phyloP scores from a whole-genome alignment of 208 protist genomes.

The Vickermania ingenoplastis region DNA sequence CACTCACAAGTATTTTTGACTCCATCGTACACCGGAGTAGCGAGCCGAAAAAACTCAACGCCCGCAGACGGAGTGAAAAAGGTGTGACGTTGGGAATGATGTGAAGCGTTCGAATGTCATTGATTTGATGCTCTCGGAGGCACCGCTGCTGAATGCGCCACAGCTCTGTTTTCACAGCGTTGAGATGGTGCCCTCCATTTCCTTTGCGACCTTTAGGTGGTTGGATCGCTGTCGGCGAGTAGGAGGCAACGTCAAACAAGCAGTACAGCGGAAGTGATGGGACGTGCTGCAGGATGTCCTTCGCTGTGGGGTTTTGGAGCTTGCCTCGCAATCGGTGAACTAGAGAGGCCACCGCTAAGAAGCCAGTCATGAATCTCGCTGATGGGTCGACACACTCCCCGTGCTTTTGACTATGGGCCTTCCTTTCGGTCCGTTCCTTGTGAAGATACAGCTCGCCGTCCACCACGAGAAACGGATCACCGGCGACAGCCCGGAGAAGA shows the following conservation, averaged over 20 bases:
- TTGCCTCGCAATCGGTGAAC: constrained; percentile 58
- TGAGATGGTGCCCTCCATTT: too few species aligned
- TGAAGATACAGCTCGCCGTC: constrained; percentile 87
- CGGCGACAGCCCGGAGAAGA: constrained; percentile 51
- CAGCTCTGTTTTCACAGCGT: constrained; percentile 1
- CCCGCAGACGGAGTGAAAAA: constrained; percentile 74
- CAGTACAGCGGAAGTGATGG: constrained; percentile 49
- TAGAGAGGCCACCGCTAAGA: constrained; percentile 65
- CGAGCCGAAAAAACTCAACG: constrained; percentile 54
- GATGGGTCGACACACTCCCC: background rate
- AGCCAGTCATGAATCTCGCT: constrained; percentile 39
- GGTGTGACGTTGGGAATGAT: constrained; percentile 67
- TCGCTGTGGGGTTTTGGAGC: constrained; percentile 15
- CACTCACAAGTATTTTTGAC: constrained; percentile 28
- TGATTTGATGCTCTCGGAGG: constrained; percentile 9
- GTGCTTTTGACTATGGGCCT: background rate
- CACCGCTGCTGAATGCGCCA: background rate
- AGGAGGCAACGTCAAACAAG: constrained; percentile 75
- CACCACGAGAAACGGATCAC: constrained; percentile 53
- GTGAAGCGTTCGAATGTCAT: constrained; percentile 52
- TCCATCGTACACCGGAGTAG: constrained; percentile 29
- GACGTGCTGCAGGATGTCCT: constrained; percentile 59
- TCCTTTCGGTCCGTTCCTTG: background rate
- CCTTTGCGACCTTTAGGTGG: too few species aligned
- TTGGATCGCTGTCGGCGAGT: constrained; percentile 23